Conservation (phyloP, 495 filamentous ascomycete genomes). For the Penicillium tannophilum region DNA sequence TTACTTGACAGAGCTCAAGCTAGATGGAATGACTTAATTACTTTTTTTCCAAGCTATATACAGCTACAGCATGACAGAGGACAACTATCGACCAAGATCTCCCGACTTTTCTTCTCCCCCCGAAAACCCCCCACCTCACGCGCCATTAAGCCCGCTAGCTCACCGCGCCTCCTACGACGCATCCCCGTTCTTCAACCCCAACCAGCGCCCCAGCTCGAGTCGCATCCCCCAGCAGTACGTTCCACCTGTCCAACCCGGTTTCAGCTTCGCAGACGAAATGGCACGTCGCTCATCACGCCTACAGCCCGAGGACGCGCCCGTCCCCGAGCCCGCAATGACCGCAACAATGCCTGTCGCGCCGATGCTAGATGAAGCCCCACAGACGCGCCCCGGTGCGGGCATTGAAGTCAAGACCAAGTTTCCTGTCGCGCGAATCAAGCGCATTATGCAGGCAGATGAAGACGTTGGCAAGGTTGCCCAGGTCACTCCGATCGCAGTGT, state of each 20-base stretch:
- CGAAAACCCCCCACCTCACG: slow-evolving; percentile 32
- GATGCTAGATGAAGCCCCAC: slow-evolving; percentile 29
- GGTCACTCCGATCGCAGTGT: slow-evolving; percentile 91
- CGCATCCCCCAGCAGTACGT: slow-evolving; percentile 40
- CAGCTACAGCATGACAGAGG: slow-evolving; percentile 30
- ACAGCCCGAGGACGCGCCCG: slow-evolving; percentile 35
- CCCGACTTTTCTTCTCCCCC: slow-evolving; percentile 30
- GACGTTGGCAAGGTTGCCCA: slow-evolving; percentile 99
- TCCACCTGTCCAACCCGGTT: slow-evolving; percentile 30
- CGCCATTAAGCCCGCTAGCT: slow-evolving; percentile 33
- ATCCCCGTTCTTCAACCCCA: slow-evolving; percentile 41
- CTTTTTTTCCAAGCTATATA: neutral
- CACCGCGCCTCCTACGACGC: slow-evolving; percentile 50
- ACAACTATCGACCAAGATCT: slow-evolving; percentile 34
- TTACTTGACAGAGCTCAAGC: slow-evolving; percentile 24
- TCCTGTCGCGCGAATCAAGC: slow-evolving; percentile 96
- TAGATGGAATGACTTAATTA: slow-evolving; percentile 6
- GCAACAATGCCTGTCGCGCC: slow-evolving; percentile 34
- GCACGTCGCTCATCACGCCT: slow-evolving; percentile 49
- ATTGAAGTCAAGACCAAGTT: slow-evolving; percentile 93
- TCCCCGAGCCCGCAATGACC: slow-evolving; percentile 30
- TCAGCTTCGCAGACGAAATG: slow-evolving; percentile 39
- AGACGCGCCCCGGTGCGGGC: slow-evolving; percentile 35
- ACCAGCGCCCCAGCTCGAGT: slow-evolving; percentile 34
- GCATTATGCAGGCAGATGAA: slow-evolving; percentile 99